Evolutionary conservation across 1,284 basidiomycete genomes (phyloP), one percentile per base, ranked within the genome.

Genomic region (Leccinum huronense): DNA sequence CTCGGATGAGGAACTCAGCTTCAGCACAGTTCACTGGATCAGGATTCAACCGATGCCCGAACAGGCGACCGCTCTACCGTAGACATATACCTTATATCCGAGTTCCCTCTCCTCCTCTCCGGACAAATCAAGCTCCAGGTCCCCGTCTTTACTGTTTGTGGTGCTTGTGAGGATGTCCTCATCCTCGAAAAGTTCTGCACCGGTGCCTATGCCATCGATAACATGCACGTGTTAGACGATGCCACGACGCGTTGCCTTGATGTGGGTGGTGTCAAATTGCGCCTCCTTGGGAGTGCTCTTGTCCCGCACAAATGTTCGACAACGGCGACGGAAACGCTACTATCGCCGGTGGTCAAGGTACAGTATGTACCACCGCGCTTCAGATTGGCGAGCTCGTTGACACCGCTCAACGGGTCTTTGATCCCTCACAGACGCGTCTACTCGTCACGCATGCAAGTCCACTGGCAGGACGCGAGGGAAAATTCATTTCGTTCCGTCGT

Each of bases 381-480:
- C 97, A 99, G 78, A 93, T 99, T 54, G 97, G 97, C 67, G 97
- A 99, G 78, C 88, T 99, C 54, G 90, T 99, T 63, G 97, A 99
- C 78, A 98, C 95, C 1, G 95, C 97, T 2, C 94, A 98, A 76
- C 88, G 95, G 68, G 94, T 95, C 57, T 96, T 88, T 75, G 97
- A 99, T 76, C 87, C 89, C 11, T 86, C 93, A 33, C 97, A 99
- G 79, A 98, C 96, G 53, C 91, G 97, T 70, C 80, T 99, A 16
- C 87, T 99, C 63, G 83, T 99, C 72, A 93, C 94, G 0, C 96
- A 99, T 73, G 92, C 95, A 51, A 92, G 93, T 58, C 92, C 23
- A 27, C 23, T 27, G 23, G 23, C 96, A 31, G 96, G 96, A 7
- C 86, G 96, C 59, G 95, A 98, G 74, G 97, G 95, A 45, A 85